A percentile compares a stretch with the other conserved stretches of the same genome.
These are phyloP conservation scores for Apophysomyces variabilis DNA, from an alignment of 371 early-diverging fungal species.

Conservation along the genomic window DNA sequence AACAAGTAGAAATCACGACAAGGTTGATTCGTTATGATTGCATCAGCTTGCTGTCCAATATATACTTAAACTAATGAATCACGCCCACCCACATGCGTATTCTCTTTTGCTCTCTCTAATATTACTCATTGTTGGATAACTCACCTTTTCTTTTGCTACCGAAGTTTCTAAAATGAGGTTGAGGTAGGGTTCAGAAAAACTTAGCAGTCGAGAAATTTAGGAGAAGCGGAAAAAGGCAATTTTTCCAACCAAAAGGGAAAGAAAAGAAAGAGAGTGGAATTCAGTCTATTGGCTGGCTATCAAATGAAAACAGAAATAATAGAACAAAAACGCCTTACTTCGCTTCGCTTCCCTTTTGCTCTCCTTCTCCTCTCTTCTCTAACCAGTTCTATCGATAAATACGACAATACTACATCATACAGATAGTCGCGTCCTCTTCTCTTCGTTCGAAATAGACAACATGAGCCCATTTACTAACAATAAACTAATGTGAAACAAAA, in stretches of 20 bases:
- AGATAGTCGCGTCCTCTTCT: background rate
- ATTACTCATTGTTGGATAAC: background rate
- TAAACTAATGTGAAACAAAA: too few relatives aligned
- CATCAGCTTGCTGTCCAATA: background rate
- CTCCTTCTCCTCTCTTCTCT: background rate
- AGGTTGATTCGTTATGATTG: background rate
- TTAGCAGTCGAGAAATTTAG: constrained; percentile 11
- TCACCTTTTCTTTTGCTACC: constrained; percentile 2
- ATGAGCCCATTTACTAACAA: too few relatives aligned
- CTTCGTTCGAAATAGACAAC: background rate
- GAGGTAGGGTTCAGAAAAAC: background rate
- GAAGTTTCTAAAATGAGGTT: background rate
- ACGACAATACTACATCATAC: too few relatives aligned
- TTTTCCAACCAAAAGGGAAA: constrained; percentile 7
- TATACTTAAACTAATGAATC: background rate
- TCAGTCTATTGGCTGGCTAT: constrained; percentile 11
- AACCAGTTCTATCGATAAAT: background rate
- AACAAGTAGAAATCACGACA: constrained; percentile 9
- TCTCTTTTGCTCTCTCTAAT: background rate
- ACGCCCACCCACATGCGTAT: background rate
- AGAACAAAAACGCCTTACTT: background rate
- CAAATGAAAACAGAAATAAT: constrained; percentile 2
- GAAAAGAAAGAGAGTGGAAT: background rate
- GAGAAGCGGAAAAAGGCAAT: constrained; percentile 12
- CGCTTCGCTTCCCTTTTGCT: background rate